A percentile compares a stretch with the other conserved stretches of the same genome.
Evolutionary conservation across 1,139 yeast genomes (phyloP).

Genomic region (Pneumocystis wakefieldiae): DNA sequence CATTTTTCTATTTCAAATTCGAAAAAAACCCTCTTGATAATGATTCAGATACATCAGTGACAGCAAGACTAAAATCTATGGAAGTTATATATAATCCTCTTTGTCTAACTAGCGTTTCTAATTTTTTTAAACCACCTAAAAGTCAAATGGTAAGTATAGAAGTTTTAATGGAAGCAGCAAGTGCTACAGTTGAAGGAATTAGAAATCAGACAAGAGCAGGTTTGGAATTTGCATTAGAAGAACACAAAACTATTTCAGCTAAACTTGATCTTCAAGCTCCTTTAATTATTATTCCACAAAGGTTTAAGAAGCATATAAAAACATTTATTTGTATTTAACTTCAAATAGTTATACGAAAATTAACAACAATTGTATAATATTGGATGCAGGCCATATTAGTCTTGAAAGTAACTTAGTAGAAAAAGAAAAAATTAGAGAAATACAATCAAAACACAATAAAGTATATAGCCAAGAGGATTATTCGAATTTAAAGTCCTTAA

Average conservation of each 20-base stretch:
- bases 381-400: slow-evolving; percentile 93
- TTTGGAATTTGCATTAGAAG: slow-evolving; percentile 80
- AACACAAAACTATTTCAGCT: slow-evolving; percentile 77
- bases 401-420: slow-evolving; percentile 71
- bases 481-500: slow-evolving; percentile 51
- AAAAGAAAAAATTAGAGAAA: slow-evolving; percentile 49
- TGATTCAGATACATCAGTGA: slow-evolving; percentile 62
- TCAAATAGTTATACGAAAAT: slow-evolving; percentile 31
- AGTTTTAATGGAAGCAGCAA: slow-evolving; percentile 88
- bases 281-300: slow-evolving; percentile 70
- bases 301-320: slow-evolving; percentile 29
- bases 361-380: slow-evolving; percentile 75
- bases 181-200: slow-evolving; percentile 82
- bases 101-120: slow-evolving; percentile 58
- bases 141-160: slow-evolving; percentile 79
- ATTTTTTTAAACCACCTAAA: slow-evolving; percentile 75
- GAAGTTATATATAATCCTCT: slow-evolving; percentile 74
- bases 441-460: slow-evolving; percentile 48
- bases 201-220: slow-evolving; percentile 85
- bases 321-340: background rate
- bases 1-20: slow-evolving; percentile 68
- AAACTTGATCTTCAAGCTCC: slow-evolving; percentile 90
- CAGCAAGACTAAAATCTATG: slow-evolving; percentile 69
- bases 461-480: slow-evolving; percentile 63
- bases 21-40: slow-evolving; percentile 78